Base-by-base conservation (phyloP, 768 basidiomycete genomes). In the Sporobolomyces phaffii region DNA sequence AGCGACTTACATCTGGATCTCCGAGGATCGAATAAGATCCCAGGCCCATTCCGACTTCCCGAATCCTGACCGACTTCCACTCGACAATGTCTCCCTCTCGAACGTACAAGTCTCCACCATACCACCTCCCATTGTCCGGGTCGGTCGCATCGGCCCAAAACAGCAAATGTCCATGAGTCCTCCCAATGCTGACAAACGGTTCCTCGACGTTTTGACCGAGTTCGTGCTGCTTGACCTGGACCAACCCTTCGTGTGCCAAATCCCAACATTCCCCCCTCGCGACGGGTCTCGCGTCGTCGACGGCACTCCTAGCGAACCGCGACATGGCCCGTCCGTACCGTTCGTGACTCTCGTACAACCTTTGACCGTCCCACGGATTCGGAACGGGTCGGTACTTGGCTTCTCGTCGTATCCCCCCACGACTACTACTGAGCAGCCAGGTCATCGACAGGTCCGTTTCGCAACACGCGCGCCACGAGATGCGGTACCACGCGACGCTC, bases 161-260 rank as follows among this genome's bases (percentile, higher is more conserved):
- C 56, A 85, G 79, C 43, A 84, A 78, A 70, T 84, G 82, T 0
- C 84, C 84, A 68, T 85, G 84, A 49, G 83, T 84, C 50, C 82
- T 79, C 49, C 78, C 78, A 34, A 82, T 78, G 67, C 80, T 81
- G 45, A 79, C 80, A 20, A 84, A 75, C 41, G 84, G 83, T 64
- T 78, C 78, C 22, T 9, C 38, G 38, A 81, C 80, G 45, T 38
- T 36, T 2, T 24, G 76, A 64, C 80, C 80, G 54, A 76, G 79
- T 24, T 79, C 76, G 6, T 77, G 73, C 20, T 24, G 73, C 24
- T 29, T 20, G 20, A 81, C 80, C 50, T 79, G 77, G 60, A 79
- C 78, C 61, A 85, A 77, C 33, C 79, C 83, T 75, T 83, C 80
- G 69, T 78, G 77, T 20, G 84, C 83, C 36, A 85, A 73, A 76